Evolutionary conservation across 2,329 filamentous ascomycete species (phyloP), one percentile per base, ranked within the genome.

Genomic region (Beauveria medogensis): DNA sequence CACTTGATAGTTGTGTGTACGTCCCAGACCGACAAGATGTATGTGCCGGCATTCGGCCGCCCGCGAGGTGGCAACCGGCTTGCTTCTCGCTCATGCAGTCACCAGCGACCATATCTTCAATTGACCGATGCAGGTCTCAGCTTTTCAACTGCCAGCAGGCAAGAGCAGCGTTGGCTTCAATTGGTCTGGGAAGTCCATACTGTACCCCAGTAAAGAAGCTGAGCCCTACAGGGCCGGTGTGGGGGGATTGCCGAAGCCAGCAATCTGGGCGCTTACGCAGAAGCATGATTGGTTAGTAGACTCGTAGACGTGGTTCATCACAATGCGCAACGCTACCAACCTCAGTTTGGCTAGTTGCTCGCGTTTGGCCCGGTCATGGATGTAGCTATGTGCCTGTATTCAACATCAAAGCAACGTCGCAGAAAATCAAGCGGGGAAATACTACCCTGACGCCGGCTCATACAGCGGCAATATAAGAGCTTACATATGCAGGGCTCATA

Each of bases 251-350:
- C 44, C 22, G 16, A 16, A 60, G 51, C 37, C 34, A 55, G 51
- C 44, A 55, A 40, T 55, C 28, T 43, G 22, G 52, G 59, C 59
- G 59, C 59, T 60, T 60, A 60, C 28, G 34, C 34, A 43, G 16
- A 22, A n/a, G 34, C 24, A 34, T 60, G 59, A 60, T 60, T 60
- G 52, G 59, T 20, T 46, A 9, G 10, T 9, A 40, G 44, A 43
- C 50, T 55, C 40, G 10, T 24, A 16, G 20, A 20, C 14, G 16
- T 46, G 48, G 30, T 47, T 43, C 50, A 54, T 60, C 43, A 48
- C 34, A 28, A 22, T 26, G 9, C 12, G 40, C 18, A 10, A 47
- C 22, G 41, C 41, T 20, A 34, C 26, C 24, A 43, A 60, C 26
- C 10, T 22, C 20, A 24, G 12, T 40, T 47, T 47, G 53, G 16